A percentile compares a stretch with the other conserved stretches of the same genome.
These are phyloP conservation scores for Solanum sejunctum DNA, from an alignment of 257 asterid species.

Conservation along the genomic window DNA sequence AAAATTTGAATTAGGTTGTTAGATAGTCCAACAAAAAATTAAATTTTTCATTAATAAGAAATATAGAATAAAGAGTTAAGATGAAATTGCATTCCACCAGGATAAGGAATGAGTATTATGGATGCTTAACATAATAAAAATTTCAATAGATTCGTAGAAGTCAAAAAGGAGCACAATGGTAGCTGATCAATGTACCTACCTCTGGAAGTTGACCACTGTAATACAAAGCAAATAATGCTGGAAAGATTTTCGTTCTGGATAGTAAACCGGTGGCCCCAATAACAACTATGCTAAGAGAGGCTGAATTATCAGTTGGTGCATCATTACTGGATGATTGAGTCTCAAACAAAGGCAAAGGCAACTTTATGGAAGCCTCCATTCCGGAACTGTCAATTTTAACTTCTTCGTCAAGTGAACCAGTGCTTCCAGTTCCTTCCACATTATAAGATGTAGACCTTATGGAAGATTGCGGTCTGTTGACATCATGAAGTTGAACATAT, in stretches of 20 bases:
- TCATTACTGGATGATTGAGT: neutral
- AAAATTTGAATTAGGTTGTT: neutral
- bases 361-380: neutral
- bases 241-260: conserved; percentile 39
- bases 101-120: neutral
- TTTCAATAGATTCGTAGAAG: neutral
- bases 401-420: neutral
- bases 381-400: neutral
- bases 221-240: conserved; percentile 40
- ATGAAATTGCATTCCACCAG: neutral
- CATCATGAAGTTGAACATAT: neutral
- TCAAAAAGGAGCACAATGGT: neutral
- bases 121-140: neutral
- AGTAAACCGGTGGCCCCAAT: conserved; percentile 53
- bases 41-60: neutral
- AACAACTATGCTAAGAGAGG: conserved; percentile 33
- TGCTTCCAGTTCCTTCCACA: neutral
- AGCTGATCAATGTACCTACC: conserved; percentile 11
- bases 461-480: neutral
- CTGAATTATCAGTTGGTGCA: conserved; percentile 5
- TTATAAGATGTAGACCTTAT: neutral
- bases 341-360: conserved; percentile 2
- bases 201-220: conserved; percentile 38
- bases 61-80: neutral
- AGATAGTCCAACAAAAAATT: neutral